phyloP scores from a whole-genome alignment of 2,329 filamentous ascomycete genomes.

The Calonectria fujianensis region DNA sequence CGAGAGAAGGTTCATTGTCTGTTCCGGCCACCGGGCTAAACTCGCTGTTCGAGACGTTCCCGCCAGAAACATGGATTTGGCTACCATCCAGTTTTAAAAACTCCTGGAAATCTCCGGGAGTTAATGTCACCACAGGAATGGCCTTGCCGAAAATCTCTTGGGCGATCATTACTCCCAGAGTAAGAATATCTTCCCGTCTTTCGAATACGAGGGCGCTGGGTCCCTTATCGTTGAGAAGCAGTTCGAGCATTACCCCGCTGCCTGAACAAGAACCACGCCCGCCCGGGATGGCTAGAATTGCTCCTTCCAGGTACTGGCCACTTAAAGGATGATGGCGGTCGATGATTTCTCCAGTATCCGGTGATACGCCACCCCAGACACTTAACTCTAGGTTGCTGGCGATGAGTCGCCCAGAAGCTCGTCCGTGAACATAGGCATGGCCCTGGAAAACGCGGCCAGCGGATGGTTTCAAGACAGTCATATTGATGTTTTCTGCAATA shows the following conservation, averaged over 20 bases:
- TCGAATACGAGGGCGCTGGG: conserved; percentile 38
- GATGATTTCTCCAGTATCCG: conserved; percentile 35
- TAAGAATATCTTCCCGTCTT: conserved; percentile 36
- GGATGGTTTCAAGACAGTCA: not conserved
- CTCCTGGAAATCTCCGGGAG: conserved; percentile 7
- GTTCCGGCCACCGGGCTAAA: not conserved
- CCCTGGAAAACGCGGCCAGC: not conserved
- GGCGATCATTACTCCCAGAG: conserved; percentile 34
- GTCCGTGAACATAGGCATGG: conserved; percentile 29
- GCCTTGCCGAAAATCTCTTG: conserved; percentile 37
- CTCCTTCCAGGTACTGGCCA: conserved; percentile 17
- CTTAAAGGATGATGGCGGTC: conserved; percentile 37
- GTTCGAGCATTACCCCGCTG: conserved; percentile 38
- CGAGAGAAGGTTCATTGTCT: not conserved
- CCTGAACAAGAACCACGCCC: conserved; percentile 41
- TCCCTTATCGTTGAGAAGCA: conserved; percentile 29
- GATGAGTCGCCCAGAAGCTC: conserved; percentile 21
- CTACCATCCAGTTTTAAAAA: conserved; percentile 17
- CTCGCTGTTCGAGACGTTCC: not conserved
- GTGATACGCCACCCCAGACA: conserved; percentile 39
- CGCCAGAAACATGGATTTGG: conserved; percentile 37
- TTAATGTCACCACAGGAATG: conserved; percentile 25
- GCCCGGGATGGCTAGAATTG: conserved; percentile 39
- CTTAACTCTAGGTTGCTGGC: conserved; percentile 38
- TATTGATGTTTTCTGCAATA: not conserved